Evolutionary conservation across 305 asterid genomes (phyloP).

Genomic region (Fraxinus greggii): DNA sequence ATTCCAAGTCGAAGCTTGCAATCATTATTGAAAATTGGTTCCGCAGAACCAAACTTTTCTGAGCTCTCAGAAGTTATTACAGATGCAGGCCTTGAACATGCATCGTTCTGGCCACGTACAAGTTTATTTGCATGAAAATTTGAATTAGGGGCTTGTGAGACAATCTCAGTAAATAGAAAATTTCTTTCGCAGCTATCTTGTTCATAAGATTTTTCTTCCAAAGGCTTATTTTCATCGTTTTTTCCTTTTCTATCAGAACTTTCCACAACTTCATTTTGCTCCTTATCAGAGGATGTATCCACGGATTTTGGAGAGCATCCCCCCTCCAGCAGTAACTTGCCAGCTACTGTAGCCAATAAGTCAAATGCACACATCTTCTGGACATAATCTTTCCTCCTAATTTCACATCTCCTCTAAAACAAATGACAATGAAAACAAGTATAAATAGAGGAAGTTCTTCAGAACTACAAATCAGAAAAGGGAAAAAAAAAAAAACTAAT

Average conservation of each 20-base stretch:
- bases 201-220: slow-evolving; percentile 34
- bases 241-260: slow-evolving; percentile 38
- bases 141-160: slow-evolving; percentile 50
- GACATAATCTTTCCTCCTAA: slow-evolving; percentile 51
- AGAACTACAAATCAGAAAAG: not conserved
- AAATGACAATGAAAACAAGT: slow-evolving; percentile 15
- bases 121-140: slow-evolving; percentile 37
- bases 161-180: slow-evolving; percentile 66
- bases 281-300: slow-evolving; percentile 34
- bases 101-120: slow-evolving; percentile 43
- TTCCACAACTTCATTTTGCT: slow-evolving; percentile 30
- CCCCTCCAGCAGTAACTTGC: slow-evolving; percentile 68
- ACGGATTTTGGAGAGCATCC: slow-evolving; percentile 42
- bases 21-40: slow-evolving; percentile 47
- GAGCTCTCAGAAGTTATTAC: slow-evolving; percentile 68
- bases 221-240: slow-evolving; percentile 39
- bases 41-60: slow-evolving; percentile 54
- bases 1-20: slow-evolving; percentile 57
- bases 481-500: not conserved
- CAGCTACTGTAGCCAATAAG: slow-evolving; percentile 83
- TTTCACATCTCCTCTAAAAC: slow-evolving; percentile 61
- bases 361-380: slow-evolving; percentile 75
- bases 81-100: slow-evolving; percentile 57
- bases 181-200: slow-evolving; percentile 42
- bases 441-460: slow-evolving; percentile 10